phyloP scores from a whole-genome alignment of 1,139 yeast species.

The Debaryomycetaceae sp. region DNA sequence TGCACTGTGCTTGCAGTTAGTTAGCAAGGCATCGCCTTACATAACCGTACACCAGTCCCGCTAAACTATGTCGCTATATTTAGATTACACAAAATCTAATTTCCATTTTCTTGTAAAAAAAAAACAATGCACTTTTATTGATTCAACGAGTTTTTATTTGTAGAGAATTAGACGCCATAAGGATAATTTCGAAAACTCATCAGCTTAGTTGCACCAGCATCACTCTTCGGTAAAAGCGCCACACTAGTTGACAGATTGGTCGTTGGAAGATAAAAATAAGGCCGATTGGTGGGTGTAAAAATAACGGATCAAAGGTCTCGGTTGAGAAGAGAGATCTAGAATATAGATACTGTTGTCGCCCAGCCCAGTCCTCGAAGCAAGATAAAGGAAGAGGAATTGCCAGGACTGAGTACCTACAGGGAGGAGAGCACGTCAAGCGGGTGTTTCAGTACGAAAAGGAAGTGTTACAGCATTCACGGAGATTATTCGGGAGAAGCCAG shows the following conservation, averaged over 20 bases:
- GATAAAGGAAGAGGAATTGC: too few relatives aligned
- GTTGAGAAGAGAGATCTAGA: background rate
- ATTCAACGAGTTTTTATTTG: background rate
- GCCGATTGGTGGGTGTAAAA: background rate
- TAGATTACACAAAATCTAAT: background rate
- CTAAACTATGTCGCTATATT: background rate
- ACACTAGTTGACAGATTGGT: background rate
- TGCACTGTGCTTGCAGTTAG: background rate
- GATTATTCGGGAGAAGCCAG: too few relatives aligned
- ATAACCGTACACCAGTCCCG: background rate
- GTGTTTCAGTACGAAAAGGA: too few relatives aligned
- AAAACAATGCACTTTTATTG: background rate
- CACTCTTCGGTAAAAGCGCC: background rate
- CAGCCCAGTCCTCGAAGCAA: too few relatives aligned
- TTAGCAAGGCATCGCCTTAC: background rate
- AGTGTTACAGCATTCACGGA: too few relatives aligned
- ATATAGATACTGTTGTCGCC: too few relatives aligned
- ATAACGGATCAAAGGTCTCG: background rate
- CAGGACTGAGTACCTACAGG: too few relatives aligned
- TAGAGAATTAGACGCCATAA: background rate
- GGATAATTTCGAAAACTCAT: background rate
- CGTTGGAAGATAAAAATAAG: background rate
- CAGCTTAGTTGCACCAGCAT: background rate
- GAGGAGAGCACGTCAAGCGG: too few relatives aligned
- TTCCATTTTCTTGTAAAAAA: background rate